Base-by-base conservation (phyloP, 305 asterid species). In the Rubia tinctorum region DNA sequence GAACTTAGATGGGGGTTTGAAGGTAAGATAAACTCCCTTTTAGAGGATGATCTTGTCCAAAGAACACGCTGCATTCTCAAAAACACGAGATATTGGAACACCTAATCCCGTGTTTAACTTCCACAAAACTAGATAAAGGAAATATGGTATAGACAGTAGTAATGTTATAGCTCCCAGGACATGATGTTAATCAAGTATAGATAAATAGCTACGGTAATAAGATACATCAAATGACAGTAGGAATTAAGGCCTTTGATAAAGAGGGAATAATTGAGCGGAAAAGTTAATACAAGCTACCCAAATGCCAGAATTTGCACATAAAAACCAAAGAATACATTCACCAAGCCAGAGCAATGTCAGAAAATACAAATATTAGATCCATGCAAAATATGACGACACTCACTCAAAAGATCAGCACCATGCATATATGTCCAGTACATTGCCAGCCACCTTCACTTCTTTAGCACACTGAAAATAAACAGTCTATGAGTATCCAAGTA, bases 401-500 rank as follows among this genome's bases (percentile, higher is more conserved):
- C 79, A 84, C 78, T 73, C 71, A 39, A 34, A 71, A 76, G 49
- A 49, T 44, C 76, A 69, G 40, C 64, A 72, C 64, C 58, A 77
- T 17, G 68, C 62, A 59, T 18, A 53, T 70, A 73, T 53, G 76
- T 78, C 83, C 73, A 71, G 68, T 66, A 45, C 49, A 55, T 61
- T 76, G 53, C 71, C 39, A 30, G 40, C 49, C 47, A n/a, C 55
- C 42, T 74, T 83, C 79, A 88, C 80, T 82, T 85, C 90, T 79
- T 90, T 81, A 88, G 74, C 60, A 85, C 95, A 81, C 96, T 90
- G 90, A 90, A 75, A 53, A 43, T 8, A 8, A 49, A 43, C 66
- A 71, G 27, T 37, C 22, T 25, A 25, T 40, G 44, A 42, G 39
- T 43, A 49, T 55, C 55, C 37, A 65, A 71, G 63, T 17, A 8